A percentile compares a stretch with the other conserved stretches of the same genome.
Conservation (phyloP, 2,329 filamentous ascomycete species). For the Cladosporium sp. region DNA sequence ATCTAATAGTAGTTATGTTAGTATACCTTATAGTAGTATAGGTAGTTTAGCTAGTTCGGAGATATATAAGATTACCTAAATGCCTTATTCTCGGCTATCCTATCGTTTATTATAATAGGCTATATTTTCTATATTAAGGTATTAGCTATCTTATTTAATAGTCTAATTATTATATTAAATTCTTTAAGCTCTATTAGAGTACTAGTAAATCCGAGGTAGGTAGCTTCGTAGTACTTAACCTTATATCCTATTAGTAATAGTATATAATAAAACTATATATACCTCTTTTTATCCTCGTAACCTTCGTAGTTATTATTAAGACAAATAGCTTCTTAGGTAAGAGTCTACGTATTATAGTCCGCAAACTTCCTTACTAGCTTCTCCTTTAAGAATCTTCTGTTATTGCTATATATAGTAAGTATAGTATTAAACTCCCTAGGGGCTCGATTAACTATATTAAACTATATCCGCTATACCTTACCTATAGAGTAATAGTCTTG, state of each 20-base stretch:
- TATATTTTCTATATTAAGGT: too few relatives aligned
- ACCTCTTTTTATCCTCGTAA: not conserved
- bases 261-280: not conserved
- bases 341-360: too few relatives aligned
- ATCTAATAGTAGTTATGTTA: not conserved
- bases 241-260: too few relatives aligned
- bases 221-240: not conserved
- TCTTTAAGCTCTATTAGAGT: not conserved
- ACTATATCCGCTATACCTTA: not conserved
- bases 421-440: not conserved
- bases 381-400: not conserved
- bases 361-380: too few relatives aligned
- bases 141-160: not conserved
- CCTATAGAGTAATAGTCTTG: not conserved
- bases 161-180: not conserved
- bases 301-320: not conserved
- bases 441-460: not conserved
- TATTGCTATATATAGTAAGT: not conserved
- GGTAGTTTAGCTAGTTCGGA: not conserved
- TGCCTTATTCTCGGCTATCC: too few relatives aligned
- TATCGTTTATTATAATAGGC: too few relatives aligned
- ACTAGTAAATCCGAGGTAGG: not conserved
- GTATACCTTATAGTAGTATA: not conserved
- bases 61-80: too few relatives aligned
- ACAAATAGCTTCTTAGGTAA: not conserved